These are phyloP conservation scores for Cystoderma amianthinum DNA, from an alignment of 768 basidiomycete genomes.

Conservation along the genomic window DNA sequence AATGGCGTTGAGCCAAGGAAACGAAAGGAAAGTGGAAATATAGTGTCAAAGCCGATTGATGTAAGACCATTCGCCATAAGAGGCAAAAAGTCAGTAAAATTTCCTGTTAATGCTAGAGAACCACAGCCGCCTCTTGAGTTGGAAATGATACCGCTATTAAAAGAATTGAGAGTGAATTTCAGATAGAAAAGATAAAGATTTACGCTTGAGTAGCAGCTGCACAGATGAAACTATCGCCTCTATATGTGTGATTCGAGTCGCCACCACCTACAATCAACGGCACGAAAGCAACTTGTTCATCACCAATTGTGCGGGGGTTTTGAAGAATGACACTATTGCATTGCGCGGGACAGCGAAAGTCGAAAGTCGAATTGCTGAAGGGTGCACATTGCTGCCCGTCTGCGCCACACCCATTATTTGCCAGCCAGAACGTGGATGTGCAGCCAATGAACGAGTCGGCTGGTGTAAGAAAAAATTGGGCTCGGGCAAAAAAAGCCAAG, in stretches of 20 bases:
- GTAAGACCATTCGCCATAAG: slow-evolving; percentile 52
- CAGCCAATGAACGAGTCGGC: slow-evolving; percentile 58
- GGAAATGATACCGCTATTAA: slow-evolving; percentile 53
- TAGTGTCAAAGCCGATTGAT: slow-evolving; percentile 67
- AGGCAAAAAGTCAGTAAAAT: slow-evolving; percentile 65
- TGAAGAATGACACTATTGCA: slow-evolving; percentile 58
- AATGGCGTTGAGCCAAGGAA: slow-evolving; percentile 43
- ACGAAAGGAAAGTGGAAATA: slow-evolving; percentile 67
- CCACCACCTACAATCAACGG: slow-evolving; percentile 87
- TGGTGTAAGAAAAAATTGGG: slow-evolving; percentile 68
- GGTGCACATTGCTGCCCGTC: slow-evolving; percentile 61
- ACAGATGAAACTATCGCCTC: slow-evolving; percentile 83
- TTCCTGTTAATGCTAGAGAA: slow-evolving; percentile 59
- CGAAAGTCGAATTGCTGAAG: slow-evolving; percentile 51
- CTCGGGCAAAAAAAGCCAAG: slow-evolving; percentile 65
- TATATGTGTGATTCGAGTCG: slow-evolving; percentile 62
- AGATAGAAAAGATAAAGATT: slow-evolving; percentile 16
- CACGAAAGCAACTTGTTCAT: slow-evolving; percentile 53
- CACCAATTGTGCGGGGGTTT: slow-evolving; percentile 71
- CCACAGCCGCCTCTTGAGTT: slow-evolving; percentile 73
- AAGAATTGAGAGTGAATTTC: background rate
- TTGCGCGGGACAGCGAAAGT: slow-evolving; percentile 79
- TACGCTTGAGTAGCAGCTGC: slow-evolving; percentile 79
- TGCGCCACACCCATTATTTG: slow-evolving; percentile 68
- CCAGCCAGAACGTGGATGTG: slow-evolving; percentile 64